Conservation (phyloP, 2,329 filamentous ascomycete species). For the Biscogniauxia sp. region DNA sequence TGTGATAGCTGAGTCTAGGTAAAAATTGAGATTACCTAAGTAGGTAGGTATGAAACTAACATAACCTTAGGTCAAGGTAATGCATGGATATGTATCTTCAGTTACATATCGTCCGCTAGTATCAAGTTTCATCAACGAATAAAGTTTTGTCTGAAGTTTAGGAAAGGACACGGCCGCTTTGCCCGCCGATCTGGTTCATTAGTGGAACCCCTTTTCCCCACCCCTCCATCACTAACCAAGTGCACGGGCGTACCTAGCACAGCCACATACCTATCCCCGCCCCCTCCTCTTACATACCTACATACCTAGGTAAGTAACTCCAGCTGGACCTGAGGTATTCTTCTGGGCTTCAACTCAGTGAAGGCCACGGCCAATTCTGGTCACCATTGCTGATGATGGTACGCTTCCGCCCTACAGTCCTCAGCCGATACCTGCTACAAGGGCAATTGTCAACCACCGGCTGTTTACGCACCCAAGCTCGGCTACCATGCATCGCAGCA, state of each 20-base stretch:
- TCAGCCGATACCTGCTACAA: constrained; percentile 49
- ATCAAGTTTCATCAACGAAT: background rate
- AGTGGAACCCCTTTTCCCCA: background rate
- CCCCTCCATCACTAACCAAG: background rate
- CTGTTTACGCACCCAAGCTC: constrained; percentile 35
- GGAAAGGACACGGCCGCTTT: background rate
- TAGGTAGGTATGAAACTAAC: too few relatives aligned
- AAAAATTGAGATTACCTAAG: too few relatives aligned
- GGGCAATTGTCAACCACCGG: constrained; percentile 43
- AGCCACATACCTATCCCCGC: background rate
- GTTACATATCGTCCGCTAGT: too few relatives aligned
- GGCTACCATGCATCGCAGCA: constrained; percentile 2
- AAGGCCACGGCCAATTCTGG: background rate
- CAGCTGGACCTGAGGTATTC: too few relatives aligned
- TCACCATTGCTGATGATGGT: constrained; percentile 35
- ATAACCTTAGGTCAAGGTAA: too few relatives aligned
- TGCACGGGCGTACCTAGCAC: background rate
- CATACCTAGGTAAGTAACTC: too few relatives aligned
- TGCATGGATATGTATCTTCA: too few relatives aligned
- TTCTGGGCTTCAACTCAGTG: background rate
- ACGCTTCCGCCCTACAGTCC: constrained; percentile 41
- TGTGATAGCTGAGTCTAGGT: too few relatives aligned
- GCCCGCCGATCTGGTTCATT: background rate
- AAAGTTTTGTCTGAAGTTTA: background rate
- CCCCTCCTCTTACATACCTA: too few relatives aligned